Evolutionary conservation across 179 eudicot species (phyloP), one percentile per base, ranked within the genome.

Genomic region (Patellifolia procumbens): DNA sequence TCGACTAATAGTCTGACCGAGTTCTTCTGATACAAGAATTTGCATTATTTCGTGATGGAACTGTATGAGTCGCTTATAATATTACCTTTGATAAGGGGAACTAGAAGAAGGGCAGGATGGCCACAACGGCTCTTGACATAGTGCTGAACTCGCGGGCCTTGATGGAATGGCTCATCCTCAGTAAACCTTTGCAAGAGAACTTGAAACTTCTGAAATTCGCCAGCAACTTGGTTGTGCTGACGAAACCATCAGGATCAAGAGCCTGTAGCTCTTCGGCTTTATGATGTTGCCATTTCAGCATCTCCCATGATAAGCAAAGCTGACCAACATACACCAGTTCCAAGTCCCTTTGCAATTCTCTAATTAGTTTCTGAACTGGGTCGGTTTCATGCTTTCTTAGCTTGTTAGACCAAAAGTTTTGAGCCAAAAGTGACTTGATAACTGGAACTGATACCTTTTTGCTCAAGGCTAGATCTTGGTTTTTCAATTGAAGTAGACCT

Each of bases 271-370:
- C 92, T n/a, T 79, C 77, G 2, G 89, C 85, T 74, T 89, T 92
- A 43, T 67, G 82, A 45, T 85, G 82, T 37, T 87, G 89, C 98
- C 98, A 92, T 58, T 85, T 81, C 58, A 94, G 87, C 68, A 91
- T 91, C 81, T 92, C 98, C 97, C 96, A 94, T 15, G 98, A 92
- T 22, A 88, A 85, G 76, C 97, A 92, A 55, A 87, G 77, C 29
- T 94, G 97, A 31, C 94, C 94, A 26, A 92, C 89, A 46, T 94
- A 94, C 11, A 86, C 91, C 48, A 82, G 34, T 69, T 94, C 98
- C 52, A 92, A 80, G 68, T 91, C 89, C 48, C 74, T 77, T 55
- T 87, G 89, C 80, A 91, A 75, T 53, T 91, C 94, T 19, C 56
- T 73, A 1, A 87, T 80, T 28, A 92, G 66, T 60, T 88, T 89